phyloP scores from a whole-genome alignment of 164 flowering plant genomes.

The Dillenia turbinata region DNA sequence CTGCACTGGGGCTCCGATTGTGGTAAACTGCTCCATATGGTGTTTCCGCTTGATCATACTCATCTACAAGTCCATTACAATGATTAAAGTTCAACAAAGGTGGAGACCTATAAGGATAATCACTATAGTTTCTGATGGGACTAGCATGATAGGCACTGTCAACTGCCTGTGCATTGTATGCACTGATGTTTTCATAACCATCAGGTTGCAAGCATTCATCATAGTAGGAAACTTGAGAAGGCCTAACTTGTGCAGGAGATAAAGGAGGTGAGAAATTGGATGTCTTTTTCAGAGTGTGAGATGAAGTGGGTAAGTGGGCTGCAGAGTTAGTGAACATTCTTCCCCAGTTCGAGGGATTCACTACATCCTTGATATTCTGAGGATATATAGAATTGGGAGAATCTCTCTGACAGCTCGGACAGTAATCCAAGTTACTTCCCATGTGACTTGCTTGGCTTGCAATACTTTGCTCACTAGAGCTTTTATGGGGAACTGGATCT shows the following conservation, averaged over 20 bases:
- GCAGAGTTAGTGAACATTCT: conserved; percentile 14
- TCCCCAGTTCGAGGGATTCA: conserved; percentile 13
- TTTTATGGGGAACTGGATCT: conserved; percentile 42
- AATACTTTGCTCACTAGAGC: conserved; percentile 39
- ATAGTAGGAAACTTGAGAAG: conserved; percentile 15
- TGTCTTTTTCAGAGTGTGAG: conserved; percentile 17
- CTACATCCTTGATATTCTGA: conserved; percentile 24
- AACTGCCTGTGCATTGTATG: conserved; percentile 10
- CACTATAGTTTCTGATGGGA: conserved; percentile 7
- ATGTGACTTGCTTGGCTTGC: conserved; percentile 40
- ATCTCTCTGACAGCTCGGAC: conserved; percentile 28
- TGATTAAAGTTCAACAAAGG: conserved; percentile 19
- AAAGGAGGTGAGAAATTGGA: conserved; percentile 39
- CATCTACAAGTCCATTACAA: conserved; percentile 15
- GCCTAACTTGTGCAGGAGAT: conserved; percentile 29
- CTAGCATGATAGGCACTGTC: conserved; percentile 17
- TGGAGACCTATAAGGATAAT: conserved; percentile 15
- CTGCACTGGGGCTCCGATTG: conserved; percentile 22
- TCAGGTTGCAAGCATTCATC: conserved; percentile 23
- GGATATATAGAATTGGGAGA: conserved; percentile 25
- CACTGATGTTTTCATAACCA: conserved; percentile 21
- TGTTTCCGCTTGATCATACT: conserved; percentile 16
- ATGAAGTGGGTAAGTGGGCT: conserved; percentile 17
- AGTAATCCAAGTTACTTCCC: conserved; percentile 28
- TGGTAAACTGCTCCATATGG: conserved; percentile 21